Conservation (phyloP, 345 rosid genomes). For the Acer yangbiense region DNA sequence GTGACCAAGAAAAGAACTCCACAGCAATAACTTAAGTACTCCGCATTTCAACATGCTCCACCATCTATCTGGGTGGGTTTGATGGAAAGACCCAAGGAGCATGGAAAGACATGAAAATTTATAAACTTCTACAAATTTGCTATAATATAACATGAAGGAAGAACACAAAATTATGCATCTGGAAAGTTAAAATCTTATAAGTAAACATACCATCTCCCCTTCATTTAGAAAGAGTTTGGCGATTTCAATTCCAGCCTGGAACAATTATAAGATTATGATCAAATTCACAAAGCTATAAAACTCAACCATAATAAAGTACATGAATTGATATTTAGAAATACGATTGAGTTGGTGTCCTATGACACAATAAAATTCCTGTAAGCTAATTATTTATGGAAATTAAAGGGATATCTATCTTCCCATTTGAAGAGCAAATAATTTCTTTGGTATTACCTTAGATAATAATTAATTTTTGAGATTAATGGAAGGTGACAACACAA, state of each 20-base stretch:
- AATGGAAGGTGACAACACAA: not conserved
- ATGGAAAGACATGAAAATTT: not conserved
- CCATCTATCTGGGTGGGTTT: not conserved
- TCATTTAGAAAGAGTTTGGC: slow-evolving; percentile 85
- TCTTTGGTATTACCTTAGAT: not conserved
- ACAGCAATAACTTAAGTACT: not conserved
- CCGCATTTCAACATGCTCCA: not conserved
- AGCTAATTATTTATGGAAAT: not conserved
- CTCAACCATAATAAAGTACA: not conserved
- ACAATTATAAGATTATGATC: slow-evolving; percentile 25
- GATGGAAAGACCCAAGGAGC: not conserved
- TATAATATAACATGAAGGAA: not conserved
- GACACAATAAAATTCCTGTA: not conserved
- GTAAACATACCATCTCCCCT: slow-evolving; percentile 74
- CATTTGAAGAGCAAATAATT: not conserved
- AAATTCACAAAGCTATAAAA: not conserved
- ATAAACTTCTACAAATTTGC: not conserved
- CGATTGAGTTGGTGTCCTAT: not conserved
- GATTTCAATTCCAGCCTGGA: slow-evolving; percentile 96
- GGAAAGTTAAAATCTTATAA: slow-evolving; percentile 11
- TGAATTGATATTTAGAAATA: not conserved
- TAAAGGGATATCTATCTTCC: not conserved
- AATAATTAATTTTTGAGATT: not conserved
- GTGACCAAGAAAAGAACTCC: not conserved
- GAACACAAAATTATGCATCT: not conserved